Percentiles rank a stretch among this genome's conserved stretches.
phyloP scores from a whole-genome alignment of 805 yeast genomes.

The Candida sanyiensis region DNA sequence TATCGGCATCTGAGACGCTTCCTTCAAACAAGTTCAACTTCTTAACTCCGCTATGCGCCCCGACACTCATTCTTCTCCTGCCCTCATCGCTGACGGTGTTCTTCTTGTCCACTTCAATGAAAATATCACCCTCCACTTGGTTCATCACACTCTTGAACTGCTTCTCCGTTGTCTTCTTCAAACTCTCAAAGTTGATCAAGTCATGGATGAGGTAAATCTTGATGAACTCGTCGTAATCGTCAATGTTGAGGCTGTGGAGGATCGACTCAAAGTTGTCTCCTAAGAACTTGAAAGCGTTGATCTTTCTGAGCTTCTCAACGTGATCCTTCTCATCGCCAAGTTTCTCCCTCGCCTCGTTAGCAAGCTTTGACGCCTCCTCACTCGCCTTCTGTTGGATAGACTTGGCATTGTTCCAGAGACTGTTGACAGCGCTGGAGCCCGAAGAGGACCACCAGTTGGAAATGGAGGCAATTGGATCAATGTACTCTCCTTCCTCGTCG shows the following conservation, averaged over 20 bases:
- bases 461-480: conserved; percentile 60
- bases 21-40: conserved; percentile 72
- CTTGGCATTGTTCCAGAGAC: conserved; percentile 64
- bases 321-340: conserved; percentile 28
- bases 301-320: conserved; percentile 16
- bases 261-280: conserved; percentile 21
- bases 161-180: conserved; percentile 42
- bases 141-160: conserved; percentile 59
- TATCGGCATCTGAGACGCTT: conserved; percentile 76
- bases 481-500: conserved; percentile 20
- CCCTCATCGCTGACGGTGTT: conserved; percentile 29
- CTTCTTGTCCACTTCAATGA: conserved; percentile 51
- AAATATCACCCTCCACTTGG: conserved; percentile 76
- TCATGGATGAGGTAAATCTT: conserved; percentile 66
- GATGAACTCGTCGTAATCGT: conserved; percentile 44
- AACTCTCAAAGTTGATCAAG: conserved; percentile 45
- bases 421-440: conserved; percentile 60
- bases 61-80: conserved; percentile 13
- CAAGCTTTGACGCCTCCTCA: conserved; percentile 25
- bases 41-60: conserved; percentile 20
- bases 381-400: conserved; percentile 37
- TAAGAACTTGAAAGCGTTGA: conserved; percentile 7
- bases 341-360: conserved; percentile 25
- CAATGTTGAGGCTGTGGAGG: conserved; percentile 25
- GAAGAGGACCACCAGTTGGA: conserved; percentile 72